These are phyloP conservation scores for Amborella trichopoda DNA, from an alignment of 164 flowering plant species.

Conservation along the genomic window DNA sequence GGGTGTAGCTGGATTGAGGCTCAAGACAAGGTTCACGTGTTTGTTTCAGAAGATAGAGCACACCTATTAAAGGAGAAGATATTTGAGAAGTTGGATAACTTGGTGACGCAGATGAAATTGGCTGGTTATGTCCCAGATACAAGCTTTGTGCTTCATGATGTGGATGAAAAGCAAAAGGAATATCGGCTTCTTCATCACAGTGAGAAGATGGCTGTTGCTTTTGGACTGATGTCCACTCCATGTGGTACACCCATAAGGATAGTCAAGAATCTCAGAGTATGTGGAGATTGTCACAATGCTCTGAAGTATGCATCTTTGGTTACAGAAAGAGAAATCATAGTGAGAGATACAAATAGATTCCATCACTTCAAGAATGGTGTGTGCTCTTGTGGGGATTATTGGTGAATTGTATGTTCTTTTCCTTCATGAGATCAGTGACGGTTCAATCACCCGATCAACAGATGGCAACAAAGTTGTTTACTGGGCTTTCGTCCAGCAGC, in stretches of 20 bases:
- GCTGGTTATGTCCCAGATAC: not conserved
- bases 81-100: not conserved
- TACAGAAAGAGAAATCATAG: conserved; percentile 2
- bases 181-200: conserved; percentile 7
- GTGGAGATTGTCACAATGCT: conserved; percentile 13
- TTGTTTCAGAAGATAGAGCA: conserved; percentile 3
- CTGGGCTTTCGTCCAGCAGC: too few species aligned
- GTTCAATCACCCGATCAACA: too few species aligned
- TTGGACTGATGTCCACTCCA: conserved; percentile 6
- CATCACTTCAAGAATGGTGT: conserved; percentile 9
- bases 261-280: conserved; percentile 12
- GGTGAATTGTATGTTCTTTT: conserved; percentile 9
- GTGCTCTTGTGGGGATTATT: conserved; percentile 15
- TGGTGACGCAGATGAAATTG: not conserved
- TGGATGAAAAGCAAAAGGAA: conserved; percentile 6
- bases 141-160: conserved; percentile 3
- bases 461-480: too few species aligned
- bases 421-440: too few species aligned
- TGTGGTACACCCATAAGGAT: conserved; percentile 2
- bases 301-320: conserved; percentile 6
- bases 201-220: conserved; percentile 10
- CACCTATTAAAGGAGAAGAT: conserved; percentile 1
- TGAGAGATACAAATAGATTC: conserved; percentile 11
- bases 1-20: conserved; percentile 5
- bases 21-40: conserved; percentile 2